Evolutionary conservation across 192 early-diverging fungal species (phyloP), one percentile per base, ranked within the genome.

Genomic region (Entomortierella beljakovae): DNA sequence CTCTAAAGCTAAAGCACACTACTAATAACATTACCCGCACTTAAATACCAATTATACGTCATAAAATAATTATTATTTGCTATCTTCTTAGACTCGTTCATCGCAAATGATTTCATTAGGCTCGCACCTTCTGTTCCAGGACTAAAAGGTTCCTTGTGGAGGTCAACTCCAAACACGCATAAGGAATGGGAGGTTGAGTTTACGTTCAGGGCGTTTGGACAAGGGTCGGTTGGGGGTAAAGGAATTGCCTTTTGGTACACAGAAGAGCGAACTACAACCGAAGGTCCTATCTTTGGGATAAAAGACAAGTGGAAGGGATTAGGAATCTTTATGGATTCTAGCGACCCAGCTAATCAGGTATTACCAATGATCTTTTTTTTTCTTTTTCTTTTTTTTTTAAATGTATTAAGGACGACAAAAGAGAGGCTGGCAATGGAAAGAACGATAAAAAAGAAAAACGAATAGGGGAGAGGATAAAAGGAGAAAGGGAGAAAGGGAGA

Each of bases 221-320:
- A 70, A n/a, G 81, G 85, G 22, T 80, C 85, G n/a, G 58, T 85
- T 15, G 94, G 94, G 13, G 93, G 92, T 26, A 87, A 90, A 42
- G 94, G 94, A 2, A 51, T 96, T 6, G 94, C 92, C 13, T 88
- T 96, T 57, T 96, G 94, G 94, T 96, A 96, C 68, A 88, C 92
- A 0, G 81, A 90, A 52, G 89, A 90, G 16, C 72, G 66, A 0
- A 81, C 75, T 0, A 34, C 67, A 1, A 62, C 70, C 6, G 62
- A 71, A 15, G 94, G 92, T 0, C 88, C 89, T 6, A 71, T 93
- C 18, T 90, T 87, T 83, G 92, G 92, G 9, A 84, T 68, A 48
- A 83, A 88, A 55, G 92, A 94, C 68, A 67, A 85, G 32, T 94
- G 88, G 87, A 68, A 86, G 32, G 93, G 91, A 8, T 50, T 94